Evolutionary conservation across 192 early-diverging fungal species (phyloP), one percentile per base, ranked within the genome.

Genomic region (Dispira parvispora): DNA sequence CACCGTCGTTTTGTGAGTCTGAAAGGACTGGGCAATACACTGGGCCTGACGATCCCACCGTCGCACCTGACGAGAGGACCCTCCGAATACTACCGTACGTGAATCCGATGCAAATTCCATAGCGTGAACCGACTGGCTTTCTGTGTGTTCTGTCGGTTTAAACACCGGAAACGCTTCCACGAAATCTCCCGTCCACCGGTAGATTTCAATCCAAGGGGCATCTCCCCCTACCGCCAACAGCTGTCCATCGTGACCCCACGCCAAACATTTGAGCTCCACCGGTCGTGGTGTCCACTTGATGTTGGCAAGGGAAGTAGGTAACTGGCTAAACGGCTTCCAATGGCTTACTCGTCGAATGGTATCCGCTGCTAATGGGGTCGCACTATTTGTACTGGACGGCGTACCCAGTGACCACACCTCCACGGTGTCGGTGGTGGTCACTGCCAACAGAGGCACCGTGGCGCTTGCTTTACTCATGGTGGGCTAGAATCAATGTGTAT

Each of bases 21-120:
- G 57, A 60, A 60, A 60, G 6, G 32, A n/a, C 57, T 60, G 57
- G 6, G 57, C 26, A 43, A 60, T 60, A 21, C 57, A 60, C 42
- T 60, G 32, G 12, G 57, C 57, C 13, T 60, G 57, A 1, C 57
- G 57, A 14, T 60, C 57, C 26, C 42, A 60, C 13, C 57, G 57
- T 18, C 57, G 57, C 12, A 60, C 57, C 32, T 27, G 26, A 12
- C 57, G 57, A 18, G 57, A 1, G 32, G 27, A n/a, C 14, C 57
- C 57, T 10, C 57, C 38, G 38, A 26, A 60, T 18, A 60, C 57
- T 1, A 60, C 38, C 14, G 57, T 60, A 16, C 57, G 57, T 18
- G 57, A 60, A 10, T 60, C 57, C 14, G 57, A 60, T 18, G 57
- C 57, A 60, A 60, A 60, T 14, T 60, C 57, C 32, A 60, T 27